Evolutionary conservation across 1,139 yeast species (phyloP), one percentile per base, ranked within the genome.

Genomic region (Yamadazyma songkhlaensis): DNA sequence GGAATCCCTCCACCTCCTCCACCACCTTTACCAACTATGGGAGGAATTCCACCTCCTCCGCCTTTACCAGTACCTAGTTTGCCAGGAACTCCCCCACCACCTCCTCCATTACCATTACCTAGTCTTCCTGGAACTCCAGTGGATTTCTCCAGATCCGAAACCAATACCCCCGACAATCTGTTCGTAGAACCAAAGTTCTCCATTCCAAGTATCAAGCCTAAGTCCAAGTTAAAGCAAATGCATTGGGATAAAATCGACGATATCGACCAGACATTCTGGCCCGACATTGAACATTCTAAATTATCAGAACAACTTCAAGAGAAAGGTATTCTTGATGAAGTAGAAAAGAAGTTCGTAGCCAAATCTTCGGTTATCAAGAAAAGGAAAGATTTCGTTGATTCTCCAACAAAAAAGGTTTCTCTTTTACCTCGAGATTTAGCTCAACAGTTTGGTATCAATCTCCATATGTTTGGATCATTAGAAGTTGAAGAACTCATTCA

Each of bases 201-300:
- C 47, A 43, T 43, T 12, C 46, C 50, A 6, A 39, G 54, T 21
- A 59, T 67, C 11, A 67, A 83, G 38, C 85, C 94, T 4, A 74
- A 74, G 39, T 65, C 76, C 12, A 83, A 81, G 46, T 69, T 92
- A 50, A 92, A 90, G 57, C 97, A 90, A 54, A 82, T 92, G 72
- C 98, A 92, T 56, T 92, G 97, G 97, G 96, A 90, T 48, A 85
- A 79, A 54, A 69, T 92, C 32, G 83, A 80, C 23, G 62, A 71
- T 43, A 80, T 87, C 32, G 77, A 81, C 31, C 74, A 81, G 31
- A 90, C 97, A 0, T 77, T 92, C 38, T 92, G 98, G 98, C 72
- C 71, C n/a, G 77, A 74, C 28, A 64, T 72, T 22, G 72, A 72
- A 33, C 79, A 69, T 42, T 56, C 60, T 7, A 60, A 68, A 3